Conservation (phyloP, 805 yeast genomes). For the Pichia kluyveri region DNA sequence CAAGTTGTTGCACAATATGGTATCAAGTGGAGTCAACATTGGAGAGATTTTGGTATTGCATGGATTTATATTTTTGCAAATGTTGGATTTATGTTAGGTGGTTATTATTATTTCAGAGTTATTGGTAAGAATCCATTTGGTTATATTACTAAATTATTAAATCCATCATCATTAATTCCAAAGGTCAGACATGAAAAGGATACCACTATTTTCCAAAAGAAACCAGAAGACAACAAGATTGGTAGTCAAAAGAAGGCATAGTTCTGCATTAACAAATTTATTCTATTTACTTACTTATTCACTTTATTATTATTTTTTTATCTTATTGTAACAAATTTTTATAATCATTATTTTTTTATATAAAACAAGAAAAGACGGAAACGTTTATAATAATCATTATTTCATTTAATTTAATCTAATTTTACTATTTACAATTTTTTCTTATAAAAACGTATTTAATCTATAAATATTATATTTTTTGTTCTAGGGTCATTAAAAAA, state of each 20-base stretch:
- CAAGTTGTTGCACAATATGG: conserved; percentile 35
- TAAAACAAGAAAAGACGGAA: no score
- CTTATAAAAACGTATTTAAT: background rate
- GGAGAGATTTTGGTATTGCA: conserved; percentile 63
- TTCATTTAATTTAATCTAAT: no score
- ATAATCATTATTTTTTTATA: no score
- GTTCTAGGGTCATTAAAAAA: background rate
- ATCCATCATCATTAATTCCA: conserved; percentile 9
- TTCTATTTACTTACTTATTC: no score
- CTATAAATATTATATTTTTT: background rate
- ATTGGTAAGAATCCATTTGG: conserved; percentile 4
- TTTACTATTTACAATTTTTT: no score
- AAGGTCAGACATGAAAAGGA: conserved; percentile 35
- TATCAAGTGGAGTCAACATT: conserved; percentile 37
- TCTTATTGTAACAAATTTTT: background rate
- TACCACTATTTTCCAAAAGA: conserved; percentile 26
- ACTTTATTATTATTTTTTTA: background rate
- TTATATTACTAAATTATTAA: conserved; percentile 11
- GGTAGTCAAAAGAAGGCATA: conserved; percentile 2
- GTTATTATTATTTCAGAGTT: conserved; percentile 16
- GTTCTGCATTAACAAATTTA: no score
- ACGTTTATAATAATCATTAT: no score
- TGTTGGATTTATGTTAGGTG: conserved; percentile 11
- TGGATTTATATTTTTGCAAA: conserved; percentile 51
- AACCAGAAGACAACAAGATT: conserved; percentile 27